Base-by-base conservation (phyloP, 805 yeast genomes). In the Lipomyces orientalis region DNA sequence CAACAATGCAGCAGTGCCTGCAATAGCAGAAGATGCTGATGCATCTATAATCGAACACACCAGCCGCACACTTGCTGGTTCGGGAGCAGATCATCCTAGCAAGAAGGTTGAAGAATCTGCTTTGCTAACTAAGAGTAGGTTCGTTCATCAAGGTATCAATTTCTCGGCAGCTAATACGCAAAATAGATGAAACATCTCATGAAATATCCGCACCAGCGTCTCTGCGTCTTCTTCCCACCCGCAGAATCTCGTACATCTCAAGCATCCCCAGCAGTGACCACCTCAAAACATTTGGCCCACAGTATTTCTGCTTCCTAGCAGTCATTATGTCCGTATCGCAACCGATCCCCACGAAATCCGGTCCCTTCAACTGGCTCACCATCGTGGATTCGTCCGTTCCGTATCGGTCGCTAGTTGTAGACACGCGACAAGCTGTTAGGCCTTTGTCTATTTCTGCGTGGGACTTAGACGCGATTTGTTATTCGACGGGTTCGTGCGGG, bases 311-410 rank as follows among this genome's bases (percentile, higher is more conserved):
- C 12, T 64, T 64, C 35, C n/a, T 64, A 8, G 64, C 55, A 4
- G 64, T 61, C n/a, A 56, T 64, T 33, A 29, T 56, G 25, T 55
- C 61, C 3, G 46, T 64, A 1, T 64, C 67, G 14, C 29, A 31
- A 4, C 54, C 46, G 14, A 46, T 51, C 29, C 7, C 3, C 19
- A 51, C 64, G 22, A 54, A 55, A 22, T 59, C 63, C 9, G 64
- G 58, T 8, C 16, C 55, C 0, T 29, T 64, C 57, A 56, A 39
- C 22, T 33, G 51, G 29, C 22, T 64, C 49, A 46, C 61, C 19
- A 60, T 64, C 14, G 67, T 64, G 51, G 67, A 64, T 34, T 43
- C 64, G 14, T 64, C 67, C 12, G 57, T 64, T 8, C 35, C 67
- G 4, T 56, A 43, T 22, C 55, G 35, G 14, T 16, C 43, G 12